Evolutionary conservation across 495 filamentous ascomycete genomes (phyloP), one percentile per base, ranked within the genome.

Genomic region (Cryomyces minteri): DNA sequence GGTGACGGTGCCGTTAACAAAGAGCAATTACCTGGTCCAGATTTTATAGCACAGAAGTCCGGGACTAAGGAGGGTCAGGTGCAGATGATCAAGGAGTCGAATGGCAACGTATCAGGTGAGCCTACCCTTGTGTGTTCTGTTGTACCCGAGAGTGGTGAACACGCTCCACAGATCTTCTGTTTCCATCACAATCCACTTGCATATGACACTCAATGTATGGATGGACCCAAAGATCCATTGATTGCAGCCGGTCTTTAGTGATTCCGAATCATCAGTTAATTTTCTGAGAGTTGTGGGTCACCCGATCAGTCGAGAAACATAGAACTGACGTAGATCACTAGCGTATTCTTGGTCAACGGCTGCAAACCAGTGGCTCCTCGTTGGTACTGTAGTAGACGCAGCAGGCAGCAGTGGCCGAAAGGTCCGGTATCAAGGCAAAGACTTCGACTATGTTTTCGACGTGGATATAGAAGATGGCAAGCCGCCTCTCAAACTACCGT

Each of bases 401-500:
- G 80, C 78, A 32, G 88, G 80, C 32, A 90, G 84, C 57, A 84
- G 77, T 48, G 80, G 82, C 4, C 70, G 70, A 40, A 84, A 82
- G 58, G 77, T 70, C 9, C 65, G 79, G 38, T 82, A 88, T 56
- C 60, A 79, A 2, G 92, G 92, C 25, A 76, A 88, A 58, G 84
- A 94, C 45, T 99, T 92, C 58, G 92, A 99, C 54, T 95, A 84
- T 58, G 92, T 99, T 41, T 99, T 96, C 51, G 88, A 96, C 56
- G 90, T 99, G 29, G 92, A 95, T 54, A 88, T 96, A 47, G 82
- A 94, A 56, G 92, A 96, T 49, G 92, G 90, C 34, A 85, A 88
- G 51, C 92, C 92, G 31, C 76, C 90, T 4, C 70, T 96, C 32
- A 96, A 96, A 56, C 69, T 99, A 31, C 88, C 92, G 1, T 96